Evolutionary conservation across 1,284 basidiomycete species (phyloP).

Genomic region (Rhodotorula sp.): DNA sequence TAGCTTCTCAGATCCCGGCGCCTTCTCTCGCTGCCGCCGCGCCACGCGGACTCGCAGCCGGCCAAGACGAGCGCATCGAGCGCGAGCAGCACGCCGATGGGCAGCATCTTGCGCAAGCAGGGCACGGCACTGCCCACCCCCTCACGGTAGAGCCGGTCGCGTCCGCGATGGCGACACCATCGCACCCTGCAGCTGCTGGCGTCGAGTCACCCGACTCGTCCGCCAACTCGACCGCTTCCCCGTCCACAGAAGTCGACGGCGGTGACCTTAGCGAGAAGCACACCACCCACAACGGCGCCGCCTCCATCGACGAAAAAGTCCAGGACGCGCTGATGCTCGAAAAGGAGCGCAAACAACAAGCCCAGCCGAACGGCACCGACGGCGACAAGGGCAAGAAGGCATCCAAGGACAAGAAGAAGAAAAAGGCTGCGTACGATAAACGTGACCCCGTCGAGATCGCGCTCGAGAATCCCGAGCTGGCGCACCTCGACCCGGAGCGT

Average conservation of each 20-base stretch:
- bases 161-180: not conserved
- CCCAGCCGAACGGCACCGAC: not conserved
- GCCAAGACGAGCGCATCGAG: slow-evolving; percentile 2
- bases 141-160: not conserved
- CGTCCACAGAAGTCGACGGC: not conserved
- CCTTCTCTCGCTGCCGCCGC: not conserved
- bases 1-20: not conserved
- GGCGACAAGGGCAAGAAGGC: slow-evolving; percentile 5
- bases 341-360: not conserved
- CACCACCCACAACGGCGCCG: not conserved
- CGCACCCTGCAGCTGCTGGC: not conserved
- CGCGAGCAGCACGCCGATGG: not conserved
- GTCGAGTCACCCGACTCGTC: not conserved
- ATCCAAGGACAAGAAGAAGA: slow-evolving; percentile 2
- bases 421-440: slow-evolving; percentile 9
- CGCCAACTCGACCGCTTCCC: not conserved
- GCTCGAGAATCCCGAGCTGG: slow-evolving; percentile 32
- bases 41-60: not conserved
- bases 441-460: slow-evolving; percentile 20
- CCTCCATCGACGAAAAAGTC: slow-evolving; percentile 12
- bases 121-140: not conserved
- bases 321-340: not conserved
- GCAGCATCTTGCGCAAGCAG: not conserved
- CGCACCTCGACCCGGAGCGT: slow-evolving; percentile 28
- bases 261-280: not conserved